Evolutionary conservation across 116 monocot genomes (phyloP).

Genomic region (Trichopus zeylanicus): DNA sequence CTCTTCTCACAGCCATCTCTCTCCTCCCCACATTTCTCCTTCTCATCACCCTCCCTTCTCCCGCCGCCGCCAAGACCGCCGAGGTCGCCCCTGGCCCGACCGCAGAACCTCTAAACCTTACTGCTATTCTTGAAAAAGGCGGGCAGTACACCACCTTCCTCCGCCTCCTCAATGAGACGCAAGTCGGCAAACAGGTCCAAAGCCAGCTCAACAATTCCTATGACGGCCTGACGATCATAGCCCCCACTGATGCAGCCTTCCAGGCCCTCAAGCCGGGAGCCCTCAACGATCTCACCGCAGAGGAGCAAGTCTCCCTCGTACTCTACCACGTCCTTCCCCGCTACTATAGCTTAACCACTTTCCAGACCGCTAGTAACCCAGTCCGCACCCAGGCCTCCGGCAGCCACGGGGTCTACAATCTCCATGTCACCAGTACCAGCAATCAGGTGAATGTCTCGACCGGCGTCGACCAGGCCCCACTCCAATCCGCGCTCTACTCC

Average conservation of each 20-base stretch:
- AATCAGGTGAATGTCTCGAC: slow-evolving; percentile 66
- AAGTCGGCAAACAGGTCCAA: slow-evolving; percentile 38
- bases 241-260: slow-evolving; percentile 79
- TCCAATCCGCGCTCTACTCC: slow-evolving; percentile 38
- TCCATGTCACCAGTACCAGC: slow-evolving; percentile 44
- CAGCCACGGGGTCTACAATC: slow-evolving; percentile 31
- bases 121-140: slow-evolving; percentile 58
- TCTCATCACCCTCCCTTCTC: not conserved
- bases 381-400: slow-evolving; percentile 59
- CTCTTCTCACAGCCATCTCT: not conserved
- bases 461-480: slow-evolving; percentile 34
- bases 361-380: slow-evolving; percentile 62
- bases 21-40: slow-evolving; percentile 9
- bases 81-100: slow-evolving; percentile 33
- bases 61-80: slow-evolving; percentile 3
- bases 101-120: slow-evolving; percentile 33
- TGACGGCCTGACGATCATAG: slow-evolving; percentile 64
- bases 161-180: slow-evolving; percentile 56
- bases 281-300: slow-evolving; percentile 43
- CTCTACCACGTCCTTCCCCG: slow-evolving; percentile 70
- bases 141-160: slow-evolving; percentile 56
- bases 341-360: slow-evolving; percentile 44
- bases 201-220: slow-evolving; percentile 67
- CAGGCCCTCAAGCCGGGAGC: slow-evolving; percentile 58
- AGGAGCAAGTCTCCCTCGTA: slow-evolving; percentile 54